A percentile compares a stretch with the other conserved stretches of the same genome.
Conservation (phyloP, 192 early-diverging fungal genomes). For the Ambispora gerdemannii region DNA sequence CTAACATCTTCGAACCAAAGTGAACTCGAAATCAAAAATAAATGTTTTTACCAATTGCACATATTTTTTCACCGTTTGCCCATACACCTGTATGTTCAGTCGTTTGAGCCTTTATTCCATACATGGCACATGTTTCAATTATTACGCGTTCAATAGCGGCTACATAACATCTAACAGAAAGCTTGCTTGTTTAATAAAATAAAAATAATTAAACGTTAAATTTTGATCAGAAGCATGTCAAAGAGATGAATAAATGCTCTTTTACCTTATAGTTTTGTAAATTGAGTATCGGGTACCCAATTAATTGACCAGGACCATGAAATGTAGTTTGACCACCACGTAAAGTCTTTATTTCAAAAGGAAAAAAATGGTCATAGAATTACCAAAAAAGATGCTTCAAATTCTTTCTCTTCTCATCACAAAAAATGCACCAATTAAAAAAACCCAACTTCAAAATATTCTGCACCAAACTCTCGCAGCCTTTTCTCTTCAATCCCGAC, state of each 20-base stretch:
- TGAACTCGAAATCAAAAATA: not conserved
- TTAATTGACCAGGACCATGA: conserved; percentile 96
- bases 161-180: conserved; percentile 77
- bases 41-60: conserved; percentile 72
- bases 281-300: conserved; percentile 90
- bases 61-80: conserved; percentile 84
- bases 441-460: conserved; percentile 56
- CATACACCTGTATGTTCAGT: conserved; percentile 89
- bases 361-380: too few species aligned
- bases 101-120: conserved; percentile 62
- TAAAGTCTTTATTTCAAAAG: conserved; percentile 63
- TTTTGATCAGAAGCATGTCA: not conserved
- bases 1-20: not conserved
- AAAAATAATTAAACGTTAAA: not conserved
- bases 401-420: not conserved
- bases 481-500: conserved; percentile 46
- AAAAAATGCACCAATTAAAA: conserved; percentile 9
- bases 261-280: conserved; percentile 66
- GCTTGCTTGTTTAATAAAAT: conserved; percentile 29
- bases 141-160: conserved; percentile 71
- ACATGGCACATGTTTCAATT: conserved; percentile 66
- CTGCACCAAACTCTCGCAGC: conserved; percentile 63
- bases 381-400: conserved; percentile 12
- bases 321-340: conserved; percentile 94
- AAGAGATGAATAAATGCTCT: conserved; percentile 3